These are phyloP conservation scores for Raffaelea ambrosiae DNA, from an alignment of 2,329 filamentous ascomycete genomes.

Conservation along the genomic window DNA sequence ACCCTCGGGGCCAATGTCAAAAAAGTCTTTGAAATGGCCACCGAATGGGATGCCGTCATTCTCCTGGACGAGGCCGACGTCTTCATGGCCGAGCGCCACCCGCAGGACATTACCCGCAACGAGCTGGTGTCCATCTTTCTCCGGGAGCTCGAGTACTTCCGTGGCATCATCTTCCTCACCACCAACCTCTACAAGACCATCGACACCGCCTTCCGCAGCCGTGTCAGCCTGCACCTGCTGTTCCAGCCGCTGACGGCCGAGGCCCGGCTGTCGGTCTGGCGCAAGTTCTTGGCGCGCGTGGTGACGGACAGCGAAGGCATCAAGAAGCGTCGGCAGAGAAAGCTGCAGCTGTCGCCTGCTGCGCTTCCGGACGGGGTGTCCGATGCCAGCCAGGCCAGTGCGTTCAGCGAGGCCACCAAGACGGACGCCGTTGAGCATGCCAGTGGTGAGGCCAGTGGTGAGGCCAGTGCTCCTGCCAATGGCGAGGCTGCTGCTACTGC, in stretches of 20 bases:
- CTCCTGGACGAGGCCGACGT: constrained; percentile 46
- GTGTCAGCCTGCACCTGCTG: constrained; percentile 37
- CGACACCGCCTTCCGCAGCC: constrained; percentile 35
- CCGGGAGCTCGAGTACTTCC: constrained; percentile 35
- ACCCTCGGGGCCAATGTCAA: constrained; percentile 35
- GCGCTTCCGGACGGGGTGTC: too few relatives aligned
- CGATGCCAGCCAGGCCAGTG: too few relatives aligned
- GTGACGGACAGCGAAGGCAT: constrained; percentile 9
- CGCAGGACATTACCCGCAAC: constrained; percentile 37
- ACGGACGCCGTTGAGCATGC: too few relatives aligned
- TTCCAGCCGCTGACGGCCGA: constrained; percentile 30
- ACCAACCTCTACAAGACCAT: constrained; percentile 34
- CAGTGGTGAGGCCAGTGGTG: too few relatives aligned
- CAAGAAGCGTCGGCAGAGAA: too few relatives aligned
- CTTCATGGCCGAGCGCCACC: constrained; percentile 38
- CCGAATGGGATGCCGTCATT: constrained; percentile 40
- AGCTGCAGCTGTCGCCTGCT: too few relatives aligned
- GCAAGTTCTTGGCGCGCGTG: constrained; percentile 34
- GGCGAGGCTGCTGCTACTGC: too few relatives aligned
- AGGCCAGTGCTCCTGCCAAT: too few relatives aligned
- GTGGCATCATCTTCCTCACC: constrained; percentile 36
- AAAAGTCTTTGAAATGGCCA: constrained; percentile 36
- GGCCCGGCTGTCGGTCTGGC: constrained; percentile 33
- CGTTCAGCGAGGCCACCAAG: too few relatives aligned
- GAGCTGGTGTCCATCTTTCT: constrained; percentile 39